Base-by-base conservation (phyloP, 2,329 filamentous ascomycete genomes). In the Lachnellula suecica region DNA sequence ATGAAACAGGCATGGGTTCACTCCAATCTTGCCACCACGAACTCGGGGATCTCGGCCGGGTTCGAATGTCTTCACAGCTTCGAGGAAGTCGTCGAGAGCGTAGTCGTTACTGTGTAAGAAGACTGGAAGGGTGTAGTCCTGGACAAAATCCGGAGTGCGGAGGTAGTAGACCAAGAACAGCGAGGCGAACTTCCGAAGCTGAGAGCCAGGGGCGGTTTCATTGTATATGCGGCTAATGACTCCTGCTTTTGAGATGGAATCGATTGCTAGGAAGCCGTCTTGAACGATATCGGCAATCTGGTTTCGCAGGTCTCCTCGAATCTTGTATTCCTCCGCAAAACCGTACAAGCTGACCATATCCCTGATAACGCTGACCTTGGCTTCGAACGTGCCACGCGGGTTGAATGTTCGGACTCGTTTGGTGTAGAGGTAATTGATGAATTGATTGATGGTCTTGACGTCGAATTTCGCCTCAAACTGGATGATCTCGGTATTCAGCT, bases 281-380 rank as follows among this genome's bases (percentile, higher is more conserved):
- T 64, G 63, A 23, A 65, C 57, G 2, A 38, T 35, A 8, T 65
- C 63, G 47, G 63, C 62, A 1, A 57, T 53, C 34, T 55, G 54
- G 40, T 65, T 63, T 15, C 46, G 38, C 5, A 61, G 44, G 4
- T 27, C 34, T 7, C 20, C 11, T 2, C 43, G n/a, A 11, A 64
- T 22, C 1, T 52, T 24, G 10, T 47, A 57, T 4, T 48, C 43
- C 7, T 63, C 62, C 2, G 40, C 51, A 9, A 63, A 57, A 1
- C 52, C 48, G 40, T 62, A 64, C 3, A 64, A 31, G 37, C 58
- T 49, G 23, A 52, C 51, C 15, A 64, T 50, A 4, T 51, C 17
- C 9, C 27, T n/a, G 5, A 62, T 20, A 2, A 51, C 43, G 2
- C 7, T 17, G 13, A 41, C 48, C 25, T 59, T 43, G 4, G 29